phyloP scores from a whole-genome alignment of 2,329 filamentous ascomycete species.

The Ophiostoma sp. region DNA sequence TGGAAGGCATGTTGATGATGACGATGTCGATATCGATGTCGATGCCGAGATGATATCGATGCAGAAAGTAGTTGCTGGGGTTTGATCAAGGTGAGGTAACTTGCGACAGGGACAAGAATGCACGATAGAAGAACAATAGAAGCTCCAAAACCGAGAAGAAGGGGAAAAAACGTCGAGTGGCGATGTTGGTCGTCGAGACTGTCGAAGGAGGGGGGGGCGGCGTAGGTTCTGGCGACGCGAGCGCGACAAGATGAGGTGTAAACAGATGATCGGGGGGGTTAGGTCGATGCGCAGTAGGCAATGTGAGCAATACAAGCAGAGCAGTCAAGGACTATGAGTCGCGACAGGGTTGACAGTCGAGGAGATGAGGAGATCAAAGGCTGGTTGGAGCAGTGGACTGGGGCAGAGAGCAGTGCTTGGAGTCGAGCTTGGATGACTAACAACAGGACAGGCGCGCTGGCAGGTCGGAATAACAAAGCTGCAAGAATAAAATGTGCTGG shows the following conservation, averaged over 20 bases:
- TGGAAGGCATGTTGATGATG: slow-evolving; percentile 24
- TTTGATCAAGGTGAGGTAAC: not conserved
- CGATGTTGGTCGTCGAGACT: not conserved
- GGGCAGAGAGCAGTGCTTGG: not conserved
- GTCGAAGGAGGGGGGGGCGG: not conserved
- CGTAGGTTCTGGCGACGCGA: not conserved
- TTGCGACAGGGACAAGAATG: slow-evolving; percentile 3
- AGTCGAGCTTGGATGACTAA: slow-evolving; percentile 10
- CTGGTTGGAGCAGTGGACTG: not conserved
- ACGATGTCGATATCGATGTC: not conserved
- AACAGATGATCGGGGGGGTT: not conserved
- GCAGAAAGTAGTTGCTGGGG: not conserved
- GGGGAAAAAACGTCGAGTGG: not conserved
- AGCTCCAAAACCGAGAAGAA: not conserved
- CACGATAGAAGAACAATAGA: not conserved
- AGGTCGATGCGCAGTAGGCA: not conserved
- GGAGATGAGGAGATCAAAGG: not conserved
- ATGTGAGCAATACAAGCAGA: not conserved
- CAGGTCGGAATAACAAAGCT: slow-evolving; percentile 5
- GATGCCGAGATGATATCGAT: not conserved
- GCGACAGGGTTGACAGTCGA: not conserved
- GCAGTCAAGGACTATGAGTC: not conserved
- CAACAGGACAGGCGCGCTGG: not conserved
- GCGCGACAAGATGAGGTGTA: not conserved
- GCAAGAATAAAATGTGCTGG: not conserved